phyloP scores from a whole-genome alignment of 495 filamentous ascomycete species.

The Neurospora sp. region DNA sequence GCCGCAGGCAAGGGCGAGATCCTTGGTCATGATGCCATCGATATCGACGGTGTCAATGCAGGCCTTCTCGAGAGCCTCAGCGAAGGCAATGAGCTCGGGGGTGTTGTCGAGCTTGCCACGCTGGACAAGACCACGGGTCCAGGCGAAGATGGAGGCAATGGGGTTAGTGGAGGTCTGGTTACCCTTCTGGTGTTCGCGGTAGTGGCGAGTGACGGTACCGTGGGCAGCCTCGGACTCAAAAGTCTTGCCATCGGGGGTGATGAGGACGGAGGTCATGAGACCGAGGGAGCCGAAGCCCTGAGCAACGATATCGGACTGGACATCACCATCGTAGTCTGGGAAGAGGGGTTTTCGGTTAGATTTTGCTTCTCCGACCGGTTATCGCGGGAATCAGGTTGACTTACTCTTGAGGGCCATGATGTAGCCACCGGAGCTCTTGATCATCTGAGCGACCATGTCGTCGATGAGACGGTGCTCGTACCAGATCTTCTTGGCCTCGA shows the following conservation, averaged over 20 bases:
- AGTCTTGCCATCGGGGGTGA: conserved; percentile 88
- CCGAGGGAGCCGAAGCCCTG: conserved; percentile 97
- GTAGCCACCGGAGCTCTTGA: conserved; percentile 91
- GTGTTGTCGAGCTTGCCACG: conserved; percentile 83
- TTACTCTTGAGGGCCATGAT: conserved; percentile 96
- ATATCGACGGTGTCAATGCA: conserved; percentile 88
- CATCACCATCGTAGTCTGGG: conserved; percentile 93
- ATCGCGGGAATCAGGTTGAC: conserved; percentile 16
- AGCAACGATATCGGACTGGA: conserved; percentile 95
- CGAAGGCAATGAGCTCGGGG: conserved; percentile 79
- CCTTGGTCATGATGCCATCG: conserved; percentile 98
- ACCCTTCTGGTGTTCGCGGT: conserved; percentile 96
- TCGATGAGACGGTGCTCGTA: conserved; percentile 99
- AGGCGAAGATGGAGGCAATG: conserved; percentile 97
- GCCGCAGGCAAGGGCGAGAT: conserved; percentile 84
- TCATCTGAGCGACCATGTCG: conserved; percentile 99
- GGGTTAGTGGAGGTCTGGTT: conserved; percentile 96
- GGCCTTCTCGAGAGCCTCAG: conserved; percentile 85
- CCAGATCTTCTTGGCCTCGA: conserved; percentile 89
- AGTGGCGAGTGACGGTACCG: conserved; percentile 96
- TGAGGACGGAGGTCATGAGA: conserved; percentile 94
- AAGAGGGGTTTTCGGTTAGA: neutral
- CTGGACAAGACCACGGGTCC: conserved; percentile 92
- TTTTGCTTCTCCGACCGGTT: neutral
- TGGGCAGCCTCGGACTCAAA: conserved; percentile 98